Evolutionary conservation across 1,284 basidiomycete genomes (phyloP).

Genomic region (Mycena sp.): DNA sequence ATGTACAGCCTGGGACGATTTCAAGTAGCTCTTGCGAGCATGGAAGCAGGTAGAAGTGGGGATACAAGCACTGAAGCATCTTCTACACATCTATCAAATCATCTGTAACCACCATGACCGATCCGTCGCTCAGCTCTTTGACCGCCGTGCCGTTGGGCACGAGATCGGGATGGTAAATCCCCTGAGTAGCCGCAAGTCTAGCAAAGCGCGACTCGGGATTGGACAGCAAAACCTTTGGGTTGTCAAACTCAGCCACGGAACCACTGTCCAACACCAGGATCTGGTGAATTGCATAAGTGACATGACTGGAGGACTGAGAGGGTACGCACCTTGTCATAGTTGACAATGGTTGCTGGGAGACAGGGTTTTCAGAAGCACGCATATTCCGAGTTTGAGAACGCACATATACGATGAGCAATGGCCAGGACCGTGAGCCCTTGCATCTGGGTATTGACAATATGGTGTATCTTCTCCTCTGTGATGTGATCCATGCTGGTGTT

Average conservation of each 20-base stretch:
- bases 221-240: not conserved
- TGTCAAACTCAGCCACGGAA: conserved; percentile 10
- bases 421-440: not conserved
- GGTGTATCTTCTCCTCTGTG: not conserved
- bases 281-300: not conserved
- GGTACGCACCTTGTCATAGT: conserved; percentile 4
- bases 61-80: too few species aligned
- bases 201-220: conserved; percentile 6
- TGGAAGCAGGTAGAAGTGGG: too few species aligned
- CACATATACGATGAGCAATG: conserved; percentile 11
- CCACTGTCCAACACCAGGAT: conserved; percentile 8
- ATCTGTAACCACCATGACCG: not conserved
- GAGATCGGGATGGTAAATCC: conserved; percentile 4
- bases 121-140: not conserved
- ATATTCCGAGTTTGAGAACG: not conserved
- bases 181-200: conserved; percentile 12
- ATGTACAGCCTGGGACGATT: too few species aligned
- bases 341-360: conserved; percentile 9
- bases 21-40: too few species aligned
- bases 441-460: conserved; percentile 8
- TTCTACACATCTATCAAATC: conserved; percentile 5
- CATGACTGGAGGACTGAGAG: not conserved
- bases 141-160: not conserved
- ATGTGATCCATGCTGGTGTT: conserved; percentile 16
- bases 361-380: not conserved